Evolutionary conservation across 2,329 filamentous ascomycete genomes (phyloP), one percentile per base, ranked within the genome.

Genomic region (Paecilomyces sp.): DNA sequence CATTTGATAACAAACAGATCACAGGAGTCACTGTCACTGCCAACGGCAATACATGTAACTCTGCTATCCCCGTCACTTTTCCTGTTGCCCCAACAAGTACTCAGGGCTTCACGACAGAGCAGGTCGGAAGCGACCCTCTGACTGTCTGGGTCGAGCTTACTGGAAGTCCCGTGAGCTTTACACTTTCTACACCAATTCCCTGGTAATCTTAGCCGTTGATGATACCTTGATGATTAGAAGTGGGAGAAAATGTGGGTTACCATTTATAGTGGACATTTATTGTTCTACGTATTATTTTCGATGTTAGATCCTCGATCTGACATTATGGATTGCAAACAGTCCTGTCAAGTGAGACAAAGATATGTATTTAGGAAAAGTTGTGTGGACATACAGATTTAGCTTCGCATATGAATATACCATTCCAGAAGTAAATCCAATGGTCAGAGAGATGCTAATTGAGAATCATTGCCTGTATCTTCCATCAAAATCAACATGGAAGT

Each of bases 1-100:
- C 72, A 57, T 77, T 78, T 57, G 71, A 74, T 30, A 68, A 74
- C 53, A 70, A 78, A 51, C 73, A 72, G 57, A 83, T 85, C 63
- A 76, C 76, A 4, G 77, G 74, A n/a, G 76, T 84, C 50, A 83
- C 78, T 1, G 74, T 85, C 25, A 77, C 76, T 2, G 75, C 80
- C 24, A 76, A 69, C 12, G 76, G 75, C 47, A 84, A 84, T 68
- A 77, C 69, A 34, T 86, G 83, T 72, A 68, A 68, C 50, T 79
- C 76, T 0, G 73, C 79, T 0, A 80, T 86, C 55, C 83, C 84
- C 0, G 77, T 86, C 18, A 85, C 83, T 0, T 76, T 85, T 61
- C 83, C 80, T 0, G 72, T 71, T 3, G 66, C 74, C 0, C 78
- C 78, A 11, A 74, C 77, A 18, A 74, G 72, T 51, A 78, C 75